Evolutionary conservation across 1,284 basidiomycete species (phyloP).

Genomic region (Moesziomyces globuligerus): DNA sequence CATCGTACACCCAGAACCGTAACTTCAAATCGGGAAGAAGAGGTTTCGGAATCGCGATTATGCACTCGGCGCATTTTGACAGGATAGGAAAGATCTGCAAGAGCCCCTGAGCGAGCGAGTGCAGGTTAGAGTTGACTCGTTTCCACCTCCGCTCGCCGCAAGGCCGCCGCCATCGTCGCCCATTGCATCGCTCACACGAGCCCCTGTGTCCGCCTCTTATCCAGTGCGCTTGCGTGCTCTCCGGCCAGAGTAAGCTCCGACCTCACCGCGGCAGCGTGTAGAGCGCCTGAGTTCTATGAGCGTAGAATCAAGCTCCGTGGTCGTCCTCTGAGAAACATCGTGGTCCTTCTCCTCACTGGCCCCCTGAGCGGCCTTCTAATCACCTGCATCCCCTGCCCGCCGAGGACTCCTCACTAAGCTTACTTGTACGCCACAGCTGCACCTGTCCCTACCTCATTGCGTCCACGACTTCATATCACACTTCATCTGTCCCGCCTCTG

Average conservation of each 20-base stretch:
- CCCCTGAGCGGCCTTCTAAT: too few relatives aligned
- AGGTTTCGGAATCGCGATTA: conserved; percentile 13
- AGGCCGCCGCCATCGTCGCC: neutral
- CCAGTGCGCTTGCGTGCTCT: too few relatives aligned
- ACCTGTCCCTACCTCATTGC: neutral
- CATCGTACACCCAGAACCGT: too few relatives aligned
- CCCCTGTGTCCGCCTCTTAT: conserved; percentile 13
- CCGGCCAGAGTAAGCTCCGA: neutral
- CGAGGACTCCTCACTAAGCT: too few relatives aligned
- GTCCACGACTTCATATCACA: neutral
- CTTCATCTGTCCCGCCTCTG: neutral
- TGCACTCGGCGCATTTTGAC: conserved; percentile 22
- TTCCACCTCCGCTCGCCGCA: conserved; percentile 14
- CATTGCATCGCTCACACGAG: conserved; percentile 11
- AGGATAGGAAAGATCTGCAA: conserved; percentile 17
- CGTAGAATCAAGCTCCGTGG: neutral
- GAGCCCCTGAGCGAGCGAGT: conserved; percentile 11
- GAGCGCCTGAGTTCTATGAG: neutral
- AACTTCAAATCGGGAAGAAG: too few relatives aligned
- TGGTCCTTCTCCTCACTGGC: too few relatives aligned
- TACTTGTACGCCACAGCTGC: too few relatives aligned
- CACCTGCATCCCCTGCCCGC: too few relatives aligned
- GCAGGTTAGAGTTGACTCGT: conserved; percentile 13
- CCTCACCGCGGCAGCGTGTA: conserved; percentile 4
- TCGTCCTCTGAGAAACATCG: neutral